A percentile compares a stretch with the other conserved stretches of the same genome.
Evolutionary conservation across 2,329 filamentous ascomycete species (phyloP).

Genomic region (Pseudonectria foliicola): DNA sequence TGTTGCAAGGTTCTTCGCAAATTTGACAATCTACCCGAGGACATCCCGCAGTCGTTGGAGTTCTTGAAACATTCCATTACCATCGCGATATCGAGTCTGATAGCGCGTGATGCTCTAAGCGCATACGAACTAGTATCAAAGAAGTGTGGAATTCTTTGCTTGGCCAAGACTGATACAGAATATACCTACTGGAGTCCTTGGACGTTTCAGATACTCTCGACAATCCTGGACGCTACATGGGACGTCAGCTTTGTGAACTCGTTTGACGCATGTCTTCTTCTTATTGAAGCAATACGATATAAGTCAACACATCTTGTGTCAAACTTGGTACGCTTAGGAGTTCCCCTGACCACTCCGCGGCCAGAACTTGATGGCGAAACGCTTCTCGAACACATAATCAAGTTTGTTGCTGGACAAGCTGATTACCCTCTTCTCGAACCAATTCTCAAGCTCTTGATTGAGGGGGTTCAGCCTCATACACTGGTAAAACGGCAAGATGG

Average conservation of each 20-base stretch:
- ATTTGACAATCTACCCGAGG: constrained; percentile 2
- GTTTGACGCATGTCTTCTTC: constrained; percentile 6
- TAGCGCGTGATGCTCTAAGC: constrained; percentile 8
- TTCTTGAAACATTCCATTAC: constrained; percentile 10
- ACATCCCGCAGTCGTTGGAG: constrained; percentile 5
- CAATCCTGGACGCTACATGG: no score
- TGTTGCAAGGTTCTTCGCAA: constrained; percentile 11
- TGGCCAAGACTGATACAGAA: constrained; percentile 1
- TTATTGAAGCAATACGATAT: constrained; percentile 5
- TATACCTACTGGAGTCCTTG: constrained; percentile 3
- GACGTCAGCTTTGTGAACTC: no score
- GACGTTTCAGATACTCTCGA: no score
- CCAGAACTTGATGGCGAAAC: constrained; percentile 2
- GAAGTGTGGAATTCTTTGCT: constrained; percentile 10
- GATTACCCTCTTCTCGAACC: constrained; percentile 3
- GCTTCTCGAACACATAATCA: constrained; percentile 8
- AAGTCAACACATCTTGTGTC: constrained; percentile 2
- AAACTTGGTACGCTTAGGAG: constrained; percentile 8
- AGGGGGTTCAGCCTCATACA: constrained; percentile 4
- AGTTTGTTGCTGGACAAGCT: no score
- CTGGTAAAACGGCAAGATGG: constrained; percentile 9
- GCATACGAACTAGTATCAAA: constrained; percentile 11
- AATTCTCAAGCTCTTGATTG: constrained; percentile 8
- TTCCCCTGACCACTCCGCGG: constrained; percentile 7
- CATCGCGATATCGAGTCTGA: constrained; percentile 10